Conservation (phyloP, 2,329 filamentous ascomycete genomes). For the Paecilomyces niveus region DNA sequence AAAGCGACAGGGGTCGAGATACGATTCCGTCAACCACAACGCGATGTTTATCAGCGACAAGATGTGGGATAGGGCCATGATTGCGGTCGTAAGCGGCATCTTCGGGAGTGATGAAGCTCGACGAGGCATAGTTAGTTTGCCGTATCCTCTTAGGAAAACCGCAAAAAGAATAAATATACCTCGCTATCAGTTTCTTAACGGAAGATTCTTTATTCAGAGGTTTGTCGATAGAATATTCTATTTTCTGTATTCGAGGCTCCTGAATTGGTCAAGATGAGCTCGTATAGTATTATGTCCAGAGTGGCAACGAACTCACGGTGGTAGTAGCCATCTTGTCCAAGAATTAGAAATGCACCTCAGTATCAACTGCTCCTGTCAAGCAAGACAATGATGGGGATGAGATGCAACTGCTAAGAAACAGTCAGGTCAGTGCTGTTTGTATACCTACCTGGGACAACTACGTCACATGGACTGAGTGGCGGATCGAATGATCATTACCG, state of each 20-base stretch:
- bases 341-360: not conserved
- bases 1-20: constrained; percentile 36
- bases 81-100: constrained; percentile 51
- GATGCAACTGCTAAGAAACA: not conserved
- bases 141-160: not conserved
- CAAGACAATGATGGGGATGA: no score
- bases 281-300: not conserved
- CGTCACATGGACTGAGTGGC: not conserved
- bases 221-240: constrained; percentile 16
- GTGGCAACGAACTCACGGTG: not conserved
- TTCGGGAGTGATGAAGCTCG: constrained; percentile 47
- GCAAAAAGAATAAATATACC: constrained; percentile 9
- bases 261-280: not conserved
- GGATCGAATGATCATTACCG: not conserved
- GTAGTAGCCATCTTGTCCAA: not conserved
- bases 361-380: not conserved
- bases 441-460: not conserved
- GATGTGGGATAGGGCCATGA: constrained; percentile 47
- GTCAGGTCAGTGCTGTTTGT: not conserved
- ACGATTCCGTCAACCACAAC: constrained; percentile 48
- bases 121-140: not conserved
- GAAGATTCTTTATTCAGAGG: constrained; percentile 27
- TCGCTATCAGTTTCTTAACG: constrained; percentile 20
- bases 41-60: constrained; percentile 33
- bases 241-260: constrained; percentile 1